Base-by-base conservation (phyloP, 2,329 filamentous ascomycete genomes). In the Talaromyces albobiverticillius region DNA sequence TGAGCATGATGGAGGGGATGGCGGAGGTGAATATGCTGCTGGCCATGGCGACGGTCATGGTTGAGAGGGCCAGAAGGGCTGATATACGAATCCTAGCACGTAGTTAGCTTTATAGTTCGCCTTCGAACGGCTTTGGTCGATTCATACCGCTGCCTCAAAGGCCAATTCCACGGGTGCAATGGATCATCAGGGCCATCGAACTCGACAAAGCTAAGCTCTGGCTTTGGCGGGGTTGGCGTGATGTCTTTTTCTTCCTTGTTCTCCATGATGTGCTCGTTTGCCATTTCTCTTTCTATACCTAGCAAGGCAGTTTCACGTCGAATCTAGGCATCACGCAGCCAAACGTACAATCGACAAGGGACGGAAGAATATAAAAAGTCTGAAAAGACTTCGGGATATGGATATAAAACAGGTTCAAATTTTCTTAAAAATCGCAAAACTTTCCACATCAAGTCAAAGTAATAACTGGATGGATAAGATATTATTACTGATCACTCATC, bases 181-280 rank as follows among this genome's bases (percentile, higher is more conserved):
- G 53, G 53, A 40, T 54, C 53, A 31, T 54, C 46, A 2, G 46
- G 46, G 5, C 53, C 53, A 5, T 54, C 46, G 18, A 54, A 54
- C 7, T 50, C 53, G 40, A 54, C 53, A 46, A 45, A 54, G 16
- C 25, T 25, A 3, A 29, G 9, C 18, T 38, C 31, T 23, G 40
- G 29, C 11, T 51, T 49, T 3, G 40, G 22, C 11, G 46, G 20
- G 18, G 52, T 16, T 3, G 16, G 11, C 11, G 16, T 43, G 14
- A 16, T 14, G 3, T 3, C 22, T 20, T 7, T 40, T 25, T 3
- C 16, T 45, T 14, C 22, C n/a, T 16, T 41, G n/a, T 41, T 20
- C 47, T 43, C 48, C 22, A 45, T 29, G 23, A 16, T 26, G 23
- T 25, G 6, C 23, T 29, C n/a, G 3, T 40, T 13, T 16, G 2